Base-by-base conservation (phyloP, 768 basidiomycete genomes). In the Russula sp. region DNA sequence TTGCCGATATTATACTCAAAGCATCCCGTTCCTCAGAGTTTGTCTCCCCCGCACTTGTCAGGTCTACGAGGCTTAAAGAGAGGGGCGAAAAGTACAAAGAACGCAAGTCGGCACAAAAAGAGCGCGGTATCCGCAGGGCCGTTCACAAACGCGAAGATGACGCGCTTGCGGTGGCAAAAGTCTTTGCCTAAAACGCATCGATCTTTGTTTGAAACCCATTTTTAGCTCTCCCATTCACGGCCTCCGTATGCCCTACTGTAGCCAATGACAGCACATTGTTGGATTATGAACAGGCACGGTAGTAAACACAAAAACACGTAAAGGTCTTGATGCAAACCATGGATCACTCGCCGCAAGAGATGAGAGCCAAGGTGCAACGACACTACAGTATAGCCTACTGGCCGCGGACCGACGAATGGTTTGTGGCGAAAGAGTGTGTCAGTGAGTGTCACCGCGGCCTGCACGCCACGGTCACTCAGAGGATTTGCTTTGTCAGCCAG, bases 81-180 rank as follows among this genome's bases (percentile, higher is more conserved):
- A 84, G 87, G 72, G 94, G 93, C 0, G 78, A 81, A 61, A 93
- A 84, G 74, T 98, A 98, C 74, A 83, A 82, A 58, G 78, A 80
- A 42, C 81, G 96, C 61, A 95, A 97, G 75, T 81, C 88, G 49
- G 87, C 85, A 13, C 80, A 94, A 71, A 75, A 77, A 65, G 88
- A 92, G 65, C 78, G 80, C 58, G 76, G 77, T 58, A 76, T 75
- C 61, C 82, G 94, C 70, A 84, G 83, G 69, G 85, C 84, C 58
- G 73, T 76, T 67, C 81, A 87, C 60, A 80, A 76, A 72, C 77
- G 82, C 60, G 81, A 78, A 48, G 91, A 95, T 74, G 84, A 91
- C 73, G 84, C 84, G 62, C 74, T 99, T 69, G 88, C 86, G 29
- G 90, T 94, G 58, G 78, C 85, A 35, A 93, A 90, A 73, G 89